phyloP scores from a whole-genome alignment of 2,329 filamentous ascomycete genomes.

The Chalaropsis thielavioides region DNA sequence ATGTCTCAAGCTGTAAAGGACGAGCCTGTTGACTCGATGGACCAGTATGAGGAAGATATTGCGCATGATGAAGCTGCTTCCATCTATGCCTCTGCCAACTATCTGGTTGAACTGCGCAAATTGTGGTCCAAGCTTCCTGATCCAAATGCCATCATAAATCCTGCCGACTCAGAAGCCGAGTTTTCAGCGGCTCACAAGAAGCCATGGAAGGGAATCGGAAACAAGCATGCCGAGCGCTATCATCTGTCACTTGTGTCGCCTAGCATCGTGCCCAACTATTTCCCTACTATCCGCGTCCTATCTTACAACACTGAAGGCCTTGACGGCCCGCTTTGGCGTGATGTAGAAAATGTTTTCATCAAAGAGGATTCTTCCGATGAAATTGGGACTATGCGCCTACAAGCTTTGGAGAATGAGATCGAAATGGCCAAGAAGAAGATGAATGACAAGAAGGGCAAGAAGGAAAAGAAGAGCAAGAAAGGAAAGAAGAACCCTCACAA shows the following conservation, averaged over 20 bases:
- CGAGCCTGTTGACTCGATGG: slow-evolving; percentile 52
- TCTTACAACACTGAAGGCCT: slow-evolving; percentile 85
- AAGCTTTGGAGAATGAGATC: slow-evolving; percentile 18
- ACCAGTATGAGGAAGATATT: slow-evolving; percentile 22
- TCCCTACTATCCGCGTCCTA: slow-evolving; percentile 75
- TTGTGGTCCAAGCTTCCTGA: slow-evolving; percentile 62
- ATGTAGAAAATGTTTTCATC: background rate
- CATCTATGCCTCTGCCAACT: slow-evolving; percentile 41
- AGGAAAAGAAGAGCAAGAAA: slow-evolving; percentile 32
- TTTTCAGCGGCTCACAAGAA: slow-evolving; percentile 34
- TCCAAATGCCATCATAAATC: slow-evolving; percentile 27
- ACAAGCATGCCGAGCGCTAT: slow-evolving; percentile 72
- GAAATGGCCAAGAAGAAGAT: slow-evolving; percentile 20
- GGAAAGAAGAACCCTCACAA: slow-evolving; percentile 37
- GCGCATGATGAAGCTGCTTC: slow-evolving; percentile 23
- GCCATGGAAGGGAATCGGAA: slow-evolving; percentile 49
- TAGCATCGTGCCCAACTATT: slow-evolving; percentile 85
- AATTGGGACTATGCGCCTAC: slow-evolving; percentile 22
- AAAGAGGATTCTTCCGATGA: slow-evolving; percentile 17
- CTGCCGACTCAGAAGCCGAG: slow-evolving; percentile 15
- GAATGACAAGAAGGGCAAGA: slow-evolving; percentile 26
- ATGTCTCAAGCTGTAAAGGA: slow-evolving; percentile 25
- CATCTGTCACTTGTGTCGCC: slow-evolving; percentile 67
- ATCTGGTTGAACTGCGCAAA: slow-evolving; percentile 62
- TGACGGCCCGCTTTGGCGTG: slow-evolving; percentile 36